phyloP scores from a whole-genome alignment of 164 flowering plant species.

The Nymphaea colorata region DNA sequence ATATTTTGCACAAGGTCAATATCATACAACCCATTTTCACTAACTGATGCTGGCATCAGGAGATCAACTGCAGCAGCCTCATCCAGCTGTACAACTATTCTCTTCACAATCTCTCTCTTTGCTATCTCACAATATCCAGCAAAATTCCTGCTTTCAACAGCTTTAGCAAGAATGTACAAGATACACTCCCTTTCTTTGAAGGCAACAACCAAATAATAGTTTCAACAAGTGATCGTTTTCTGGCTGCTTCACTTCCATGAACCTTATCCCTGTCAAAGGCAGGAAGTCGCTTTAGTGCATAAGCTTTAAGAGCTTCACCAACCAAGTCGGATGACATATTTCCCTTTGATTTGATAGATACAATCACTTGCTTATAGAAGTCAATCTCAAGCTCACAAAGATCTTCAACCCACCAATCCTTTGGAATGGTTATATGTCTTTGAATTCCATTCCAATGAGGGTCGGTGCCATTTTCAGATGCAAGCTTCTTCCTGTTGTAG shows the following conservation, averaged over 20 bases:
- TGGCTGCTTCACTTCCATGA: conserved; percentile 31
- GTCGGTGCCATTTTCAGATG: conserved; percentile 54
- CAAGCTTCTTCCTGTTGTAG: conserved; percentile 51
- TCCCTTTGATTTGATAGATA: conserved; percentile 44
- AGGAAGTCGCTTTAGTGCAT: conserved; percentile 44
- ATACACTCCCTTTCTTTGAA: conserved; percentile 31
- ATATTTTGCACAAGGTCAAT: conserved; percentile 36
- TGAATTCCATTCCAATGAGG: conserved; percentile 43
- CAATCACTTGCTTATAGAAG: conserved; percentile 41
- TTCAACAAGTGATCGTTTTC: conserved; percentile 39
- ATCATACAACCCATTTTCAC: conserved; percentile 30
- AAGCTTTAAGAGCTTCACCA: conserved; percentile 58
- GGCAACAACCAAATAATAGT: conserved; percentile 49
- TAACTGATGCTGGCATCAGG: conserved; percentile 28
- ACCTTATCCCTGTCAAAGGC: conserved; percentile 43
- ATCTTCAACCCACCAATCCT: conserved; percentile 89
- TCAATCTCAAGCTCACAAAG: conserved; percentile 62
- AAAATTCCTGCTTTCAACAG: conserved; percentile 36
- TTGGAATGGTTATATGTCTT: conserved; percentile 44
- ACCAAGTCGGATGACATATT: conserved; percentile 27
- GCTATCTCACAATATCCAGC: conserved; percentile 42
- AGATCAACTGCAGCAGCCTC: conserved; percentile 58
- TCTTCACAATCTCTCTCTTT: conserved; percentile 26
- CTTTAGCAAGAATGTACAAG: conserved; percentile 48
- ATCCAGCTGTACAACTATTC: conserved; percentile 46